Conservation (phyloP, 192 early-diverging fungal species). For the Allomyces javanicus region DNA sequence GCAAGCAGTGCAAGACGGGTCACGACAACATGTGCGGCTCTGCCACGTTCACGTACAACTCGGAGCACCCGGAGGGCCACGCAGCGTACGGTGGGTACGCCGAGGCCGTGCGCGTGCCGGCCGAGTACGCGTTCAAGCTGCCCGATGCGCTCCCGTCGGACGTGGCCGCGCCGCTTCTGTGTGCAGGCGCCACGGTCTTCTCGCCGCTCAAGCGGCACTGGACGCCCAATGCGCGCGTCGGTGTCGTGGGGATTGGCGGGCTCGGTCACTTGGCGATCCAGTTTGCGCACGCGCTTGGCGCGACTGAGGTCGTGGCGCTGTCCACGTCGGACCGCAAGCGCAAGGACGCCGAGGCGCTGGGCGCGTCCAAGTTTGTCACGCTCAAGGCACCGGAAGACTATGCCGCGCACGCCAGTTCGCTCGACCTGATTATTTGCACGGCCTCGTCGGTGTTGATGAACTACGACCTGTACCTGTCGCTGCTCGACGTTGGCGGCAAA, state of each 20-base stretch:
- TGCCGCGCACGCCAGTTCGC: slow-evolving; percentile 8
- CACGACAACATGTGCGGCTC: slow-evolving; percentile 21
- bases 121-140: slow-evolving; percentile 45
- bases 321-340: no score
- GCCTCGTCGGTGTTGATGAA: slow-evolving; percentile 15
- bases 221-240: slow-evolving; percentile 40
- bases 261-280: slow-evolving; percentile 42
- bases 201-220: slow-evolving; percentile 41
- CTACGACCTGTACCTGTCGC: slow-evolving; percentile 22
- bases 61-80: slow-evolving; percentile 24
- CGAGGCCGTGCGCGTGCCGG: slow-evolving; percentile 33
- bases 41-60: slow-evolving; percentile 28
- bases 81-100: slow-evolving; percentile 36
- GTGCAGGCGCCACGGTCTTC: slow-evolving; percentile 64
- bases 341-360: neutral
- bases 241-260: slow-evolving; percentile 60
- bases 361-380: neutral
- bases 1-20: slow-evolving; percentile 24
- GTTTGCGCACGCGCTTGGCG: slow-evolving; percentile 1
- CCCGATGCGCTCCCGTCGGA: slow-evolving; percentile 25
- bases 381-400: slow-evolving; percentile 9
- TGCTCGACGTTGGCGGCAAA: slow-evolving; percentile 35
- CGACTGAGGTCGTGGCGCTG: neutral
- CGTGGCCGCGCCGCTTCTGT: slow-evolving; percentile 53
- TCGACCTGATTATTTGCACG: slow-evolving; percentile 19